Conservation (phyloP, 768 basidiomycete species). For the Naganishia onofrii region DNA sequence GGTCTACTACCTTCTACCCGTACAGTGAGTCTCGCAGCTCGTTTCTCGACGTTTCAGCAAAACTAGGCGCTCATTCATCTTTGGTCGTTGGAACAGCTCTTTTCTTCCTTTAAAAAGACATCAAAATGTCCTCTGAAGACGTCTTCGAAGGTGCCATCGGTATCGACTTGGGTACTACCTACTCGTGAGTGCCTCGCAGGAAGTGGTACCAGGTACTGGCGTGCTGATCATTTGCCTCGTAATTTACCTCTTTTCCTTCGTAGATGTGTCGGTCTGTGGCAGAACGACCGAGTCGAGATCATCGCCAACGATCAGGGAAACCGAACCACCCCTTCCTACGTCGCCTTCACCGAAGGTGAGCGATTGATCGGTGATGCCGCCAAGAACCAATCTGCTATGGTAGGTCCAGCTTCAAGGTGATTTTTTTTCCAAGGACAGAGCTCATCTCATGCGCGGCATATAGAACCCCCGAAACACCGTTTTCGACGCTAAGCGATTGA, state of each 20-base stretch:
- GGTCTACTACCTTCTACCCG: conserved; percentile 21
- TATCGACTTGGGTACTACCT: conserved; percentile 54
- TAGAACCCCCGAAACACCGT: conserved; percentile 93
- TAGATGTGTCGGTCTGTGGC: conserved; percentile 53
- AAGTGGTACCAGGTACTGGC: too few relatives aligned
- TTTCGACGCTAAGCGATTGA: conserved; percentile 98
- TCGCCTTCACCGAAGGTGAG: conserved; percentile 94
- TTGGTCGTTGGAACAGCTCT: conserved; percentile 6
- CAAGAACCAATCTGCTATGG: conserved; percentile 92
- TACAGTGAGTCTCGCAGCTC: conserved; percentile 14
- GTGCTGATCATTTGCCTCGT: too few relatives aligned
- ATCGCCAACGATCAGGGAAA: conserved; percentile 70
- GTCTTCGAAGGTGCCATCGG: conserved; percentile 94
- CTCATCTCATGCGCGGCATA: neutral
- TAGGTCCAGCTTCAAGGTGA: conserved; percentile 19
- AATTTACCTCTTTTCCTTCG: too few relatives aligned
- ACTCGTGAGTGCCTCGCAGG: conserved; percentile 43
- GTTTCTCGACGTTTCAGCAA: neutral
- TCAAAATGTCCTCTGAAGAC: conserved; percentile 74
- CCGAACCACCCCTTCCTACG: conserved; percentile 98
- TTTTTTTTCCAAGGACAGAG: too few relatives aligned
- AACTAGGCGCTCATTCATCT: neutral
- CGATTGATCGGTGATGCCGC: conserved; percentile 94
- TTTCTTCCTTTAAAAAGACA: conserved; percentile 33
- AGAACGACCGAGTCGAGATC: conserved; percentile 55